phyloP scores from a whole-genome alignment of 1,139 yeast genomes.

The Lipomyces yarrowii region DNA sequence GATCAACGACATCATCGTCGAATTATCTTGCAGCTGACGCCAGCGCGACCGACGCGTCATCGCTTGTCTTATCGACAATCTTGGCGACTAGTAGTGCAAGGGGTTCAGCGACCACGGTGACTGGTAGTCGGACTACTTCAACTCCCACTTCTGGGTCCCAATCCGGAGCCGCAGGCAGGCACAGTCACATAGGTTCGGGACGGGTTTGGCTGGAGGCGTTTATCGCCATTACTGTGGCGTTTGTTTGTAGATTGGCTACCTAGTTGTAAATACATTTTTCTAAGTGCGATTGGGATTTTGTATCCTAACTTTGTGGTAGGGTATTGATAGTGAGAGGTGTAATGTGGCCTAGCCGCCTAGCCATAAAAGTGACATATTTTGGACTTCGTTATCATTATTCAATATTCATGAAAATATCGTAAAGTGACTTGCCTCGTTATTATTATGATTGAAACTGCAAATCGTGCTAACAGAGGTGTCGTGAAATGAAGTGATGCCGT shows the following conservation, averaged over 20 bases:
- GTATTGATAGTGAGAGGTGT: not conserved
- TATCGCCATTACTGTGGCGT: not conserved
- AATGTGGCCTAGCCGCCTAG: not conserved
- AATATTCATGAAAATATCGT: not conserved
- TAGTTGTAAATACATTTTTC: not conserved
- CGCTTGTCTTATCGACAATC: not conserved
- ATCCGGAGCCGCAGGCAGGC: conserved; percentile 22
- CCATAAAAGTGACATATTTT: not conserved
- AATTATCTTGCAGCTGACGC: not conserved
- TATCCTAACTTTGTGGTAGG: not conserved
- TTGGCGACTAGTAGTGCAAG: not conserved
- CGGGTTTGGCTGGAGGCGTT: not conserved
- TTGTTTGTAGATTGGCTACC: not conserved
- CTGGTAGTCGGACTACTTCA: conserved; percentile 20
- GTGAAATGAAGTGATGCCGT: no score
- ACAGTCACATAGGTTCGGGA: conserved; percentile 2
- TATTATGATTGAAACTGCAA: not conserved
- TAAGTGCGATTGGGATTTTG: not conserved
- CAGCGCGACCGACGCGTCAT: not conserved
- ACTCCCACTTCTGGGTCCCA: conserved; percentile 12
- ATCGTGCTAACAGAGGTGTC: not conserved
- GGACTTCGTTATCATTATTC: not conserved
- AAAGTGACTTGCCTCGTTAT: not conserved
- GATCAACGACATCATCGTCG: not conserved
- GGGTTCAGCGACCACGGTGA: conserved; percentile 2